phyloP scores from a whole-genome alignment of 2,329 filamentous ascomycete species.

The Fusarium multiceps region DNA sequence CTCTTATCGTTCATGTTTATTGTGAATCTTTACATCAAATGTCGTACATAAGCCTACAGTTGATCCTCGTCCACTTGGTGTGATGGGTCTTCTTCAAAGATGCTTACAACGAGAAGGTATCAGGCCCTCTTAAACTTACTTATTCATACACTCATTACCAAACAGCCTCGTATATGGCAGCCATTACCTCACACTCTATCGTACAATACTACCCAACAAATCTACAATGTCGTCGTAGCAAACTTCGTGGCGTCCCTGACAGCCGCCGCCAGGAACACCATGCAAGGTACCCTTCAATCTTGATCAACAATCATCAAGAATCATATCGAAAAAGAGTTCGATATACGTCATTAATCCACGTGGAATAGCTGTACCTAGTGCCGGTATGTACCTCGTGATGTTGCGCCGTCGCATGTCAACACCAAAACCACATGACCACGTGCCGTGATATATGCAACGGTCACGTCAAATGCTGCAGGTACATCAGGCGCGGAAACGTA shows the following conservation, averaged over 20 bases:
- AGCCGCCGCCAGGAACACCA: conserved; percentile 34
- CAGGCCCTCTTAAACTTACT: neutral
- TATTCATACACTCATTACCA: too few species aligned
- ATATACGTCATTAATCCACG: conserved; percentile 39
- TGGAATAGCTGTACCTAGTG: conserved; percentile 27
- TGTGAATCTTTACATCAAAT: neutral
- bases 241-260: conserved; percentile 31
- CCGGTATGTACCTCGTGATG: conserved; percentile 37
- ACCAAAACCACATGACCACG: conserved; percentile 44
- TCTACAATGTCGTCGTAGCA: conserved; percentile 20
- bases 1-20: neutral
- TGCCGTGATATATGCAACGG: conserved; percentile 41
- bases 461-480: conserved; percentile 23
- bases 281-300: conserved; percentile 34
- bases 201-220: neutral
- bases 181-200: too few species aligned
- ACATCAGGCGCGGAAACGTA: conserved; percentile 44
- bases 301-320: conserved; percentile 19
- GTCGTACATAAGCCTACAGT: neutral
- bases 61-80: neutral
- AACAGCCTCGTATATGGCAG: neutral
- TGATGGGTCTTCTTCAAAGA: neutral
- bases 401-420: conserved; percentile 40
- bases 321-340: conserved; percentile 12
- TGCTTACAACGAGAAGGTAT: neutral